A percentile compares a stretch with the other conserved stretches of the same genome.
These are phyloP conservation scores for Rubia tinctorum DNA, from an alignment of 305 asterid species.

Conservation along the genomic window DNA sequence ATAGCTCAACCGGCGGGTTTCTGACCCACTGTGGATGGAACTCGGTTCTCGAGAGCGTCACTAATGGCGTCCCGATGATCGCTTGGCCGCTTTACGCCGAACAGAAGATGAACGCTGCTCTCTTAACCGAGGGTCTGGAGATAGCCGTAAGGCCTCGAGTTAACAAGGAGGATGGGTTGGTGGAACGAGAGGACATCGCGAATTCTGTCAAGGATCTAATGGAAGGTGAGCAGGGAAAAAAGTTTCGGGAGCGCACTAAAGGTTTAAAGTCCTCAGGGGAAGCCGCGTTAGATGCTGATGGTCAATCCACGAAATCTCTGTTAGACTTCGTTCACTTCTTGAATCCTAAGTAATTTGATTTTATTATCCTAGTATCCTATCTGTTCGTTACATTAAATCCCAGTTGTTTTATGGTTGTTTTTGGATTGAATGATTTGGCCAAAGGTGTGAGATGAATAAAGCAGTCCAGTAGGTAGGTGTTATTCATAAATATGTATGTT, in stretches of 20 bases:
- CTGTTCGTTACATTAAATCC: neutral
- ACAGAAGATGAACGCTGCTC: slow-evolving; percentile 52
- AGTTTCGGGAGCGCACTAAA: neutral
- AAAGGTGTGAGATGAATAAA: too few relatives aligned
- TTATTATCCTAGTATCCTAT: neutral
- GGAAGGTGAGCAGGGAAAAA: slow-evolving; percentile 5
- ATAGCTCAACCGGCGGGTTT: slow-evolving; percentile 48
- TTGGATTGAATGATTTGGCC: too few relatives aligned
- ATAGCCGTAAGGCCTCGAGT: slow-evolving; percentile 24
- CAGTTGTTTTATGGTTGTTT: too few relatives aligned
- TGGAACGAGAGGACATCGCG: neutral
- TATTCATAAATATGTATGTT: too few relatives aligned
- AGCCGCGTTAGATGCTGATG: neutral
- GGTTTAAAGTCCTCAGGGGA: neutral
- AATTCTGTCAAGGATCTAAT: neutral
- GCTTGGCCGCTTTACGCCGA: slow-evolving; percentile 54
- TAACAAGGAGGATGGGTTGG: neutral
- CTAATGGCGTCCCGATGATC: slow-evolving; percentile 33
- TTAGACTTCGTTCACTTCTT: neutral
- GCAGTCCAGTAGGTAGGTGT: too few relatives aligned
- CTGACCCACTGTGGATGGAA: too few relatives aligned
- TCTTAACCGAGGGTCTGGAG: slow-evolving; percentile 35
- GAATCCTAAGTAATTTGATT: neutral
- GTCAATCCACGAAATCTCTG: neutral
- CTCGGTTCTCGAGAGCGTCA: slow-evolving; percentile 50